These are phyloP conservation scores for Pseudopyrenochaeta lycopersici DNA, from an alignment of 2,329 filamentous ascomycete species.

Conservation along the genomic window DNA sequence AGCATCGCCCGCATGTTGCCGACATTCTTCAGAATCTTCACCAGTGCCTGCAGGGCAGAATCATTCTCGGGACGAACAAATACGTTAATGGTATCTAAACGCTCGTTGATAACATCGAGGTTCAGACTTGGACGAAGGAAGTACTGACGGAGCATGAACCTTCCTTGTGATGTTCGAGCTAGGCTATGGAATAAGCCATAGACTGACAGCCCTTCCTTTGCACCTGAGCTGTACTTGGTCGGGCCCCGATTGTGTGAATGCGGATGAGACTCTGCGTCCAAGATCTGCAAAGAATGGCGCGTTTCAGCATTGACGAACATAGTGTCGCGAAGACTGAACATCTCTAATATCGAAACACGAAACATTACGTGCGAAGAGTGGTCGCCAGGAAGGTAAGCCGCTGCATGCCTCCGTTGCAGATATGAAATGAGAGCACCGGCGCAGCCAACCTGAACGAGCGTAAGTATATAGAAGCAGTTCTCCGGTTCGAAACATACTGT, in stretches of 20 bases:
- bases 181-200: slow-evolving; percentile 83
- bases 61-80: slow-evolving; percentile 75
- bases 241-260: slow-evolving; percentile 80
- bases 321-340: slow-evolving; percentile 73
- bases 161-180: slow-evolving; percentile 82
- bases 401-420: slow-evolving; percentile 72
- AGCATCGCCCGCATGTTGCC: slow-evolving; percentile 78
- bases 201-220: slow-evolving; percentile 83
- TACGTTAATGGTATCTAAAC: slow-evolving; percentile 73
- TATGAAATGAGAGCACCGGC: slow-evolving; percentile 87
- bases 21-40: slow-evolving; percentile 71
- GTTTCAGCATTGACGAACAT: slow-evolving; percentile 86
- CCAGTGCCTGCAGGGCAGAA: slow-evolving; percentile 63
- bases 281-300: slow-evolving; percentile 82
- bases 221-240: slow-evolving; percentile 66
- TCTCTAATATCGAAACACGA: slow-evolving; percentile 71
- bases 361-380: slow-evolving; percentile 64
- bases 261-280: slow-evolving; percentile 83
- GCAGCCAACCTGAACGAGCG: slow-evolving; percentile 72
- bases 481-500: slow-evolving; percentile 60
- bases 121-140: slow-evolving; percentile 83
- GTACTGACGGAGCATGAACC: slow-evolving; percentile 74
- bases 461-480: slow-evolving; percentile 6
- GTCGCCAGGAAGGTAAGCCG: slow-evolving; percentile 70
- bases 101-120: slow-evolving; percentile 71